Percentiles rank a stretch among this genome's conserved stretches.
Evolutionary conservation across 768 basidiomycete genomes (phyloP).

Genomic region (Pleurotus cornucopiae): DNA sequence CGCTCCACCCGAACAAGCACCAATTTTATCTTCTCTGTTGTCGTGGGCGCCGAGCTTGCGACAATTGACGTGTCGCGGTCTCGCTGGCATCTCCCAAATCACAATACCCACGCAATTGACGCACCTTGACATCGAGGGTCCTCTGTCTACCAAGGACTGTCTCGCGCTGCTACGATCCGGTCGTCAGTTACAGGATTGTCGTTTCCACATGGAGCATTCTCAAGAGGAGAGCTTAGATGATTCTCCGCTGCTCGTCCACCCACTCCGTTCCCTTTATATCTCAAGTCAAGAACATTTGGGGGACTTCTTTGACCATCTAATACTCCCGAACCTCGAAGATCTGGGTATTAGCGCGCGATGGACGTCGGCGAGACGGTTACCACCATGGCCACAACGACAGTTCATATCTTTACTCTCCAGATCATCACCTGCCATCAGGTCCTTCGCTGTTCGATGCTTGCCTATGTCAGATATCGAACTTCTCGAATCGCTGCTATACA

Average conservation of each 20-base stretch:
- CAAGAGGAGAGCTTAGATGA: background rate
- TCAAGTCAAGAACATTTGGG: conserved; percentile 1
- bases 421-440: conserved; percentile 3
- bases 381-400: conserved; percentile 1
- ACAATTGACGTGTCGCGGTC: conserved; percentile 1
- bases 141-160: conserved; percentile 3
- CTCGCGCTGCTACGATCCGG: background rate
- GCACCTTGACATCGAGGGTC: conserved; percentile 2
- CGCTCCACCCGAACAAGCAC: background rate
- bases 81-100: background rate
- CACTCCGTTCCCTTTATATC: conserved; percentile 1
- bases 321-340: background rate
- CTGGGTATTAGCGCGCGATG: conserved; percentile 3
- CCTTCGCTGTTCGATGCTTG: conserved; percentile 3
- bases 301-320: conserved; percentile 7
- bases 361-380: background rate
- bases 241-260: background rate
- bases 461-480: conserved; percentile 2
- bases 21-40: background rate
- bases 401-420: conserved; percentile 4
- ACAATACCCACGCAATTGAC: background rate
- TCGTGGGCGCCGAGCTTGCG: background rate
- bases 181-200: conserved; percentile 5
- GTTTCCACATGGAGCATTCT: conserved; percentile 5
- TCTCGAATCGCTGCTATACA: conserved; percentile 1